phyloP scores from a whole-genome alignment of 352 stramenopile genomes.

The Globisporangium sylvaticum region DNA sequence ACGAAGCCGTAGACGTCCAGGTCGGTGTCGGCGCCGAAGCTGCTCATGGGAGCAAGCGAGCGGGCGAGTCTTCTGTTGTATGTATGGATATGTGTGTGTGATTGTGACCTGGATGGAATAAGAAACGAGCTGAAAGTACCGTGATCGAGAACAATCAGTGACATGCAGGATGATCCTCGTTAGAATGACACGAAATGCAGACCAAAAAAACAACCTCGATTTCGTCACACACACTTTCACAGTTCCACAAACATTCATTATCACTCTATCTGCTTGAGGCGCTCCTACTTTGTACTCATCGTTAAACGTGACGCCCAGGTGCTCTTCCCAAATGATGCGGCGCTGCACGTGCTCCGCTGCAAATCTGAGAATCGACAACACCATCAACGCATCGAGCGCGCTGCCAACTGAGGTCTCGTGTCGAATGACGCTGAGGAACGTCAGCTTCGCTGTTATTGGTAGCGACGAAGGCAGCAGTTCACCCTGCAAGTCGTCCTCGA shows the following conservation, averaged over 20 bases:
- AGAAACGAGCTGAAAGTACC: not conserved
- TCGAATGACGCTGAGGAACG: not conserved
- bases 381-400: not conserved
- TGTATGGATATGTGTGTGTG: too few relatives aligned
- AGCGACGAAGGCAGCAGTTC: not conserved
- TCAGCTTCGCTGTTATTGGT: not conserved
- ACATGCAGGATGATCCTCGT: not conserved
- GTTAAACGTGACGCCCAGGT: not conserved
- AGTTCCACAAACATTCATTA: too few relatives aligned
- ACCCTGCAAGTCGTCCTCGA: not conserved
- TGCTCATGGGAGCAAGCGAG: not conserved
- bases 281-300: not conserved
- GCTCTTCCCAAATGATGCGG: not conserved
- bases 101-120: not conserved
- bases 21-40: not conserved
- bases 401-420: not conserved
- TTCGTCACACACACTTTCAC: not conserved
- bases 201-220: not conserved
- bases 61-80: not conserved
- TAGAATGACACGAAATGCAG: not conserved
- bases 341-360: not conserved
- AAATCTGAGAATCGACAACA: not conserved
- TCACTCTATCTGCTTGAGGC: not conserved
- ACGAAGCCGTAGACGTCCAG: constrained; percentile 4
- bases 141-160: not conserved